Percentiles rank a stretch among this genome's conserved stretches.
These are phyloP conservation scores for Phaeosphaeria sp. DNA, from an alignment of 2,329 filamentous ascomycete species.

Conservation along the genomic window DNA sequence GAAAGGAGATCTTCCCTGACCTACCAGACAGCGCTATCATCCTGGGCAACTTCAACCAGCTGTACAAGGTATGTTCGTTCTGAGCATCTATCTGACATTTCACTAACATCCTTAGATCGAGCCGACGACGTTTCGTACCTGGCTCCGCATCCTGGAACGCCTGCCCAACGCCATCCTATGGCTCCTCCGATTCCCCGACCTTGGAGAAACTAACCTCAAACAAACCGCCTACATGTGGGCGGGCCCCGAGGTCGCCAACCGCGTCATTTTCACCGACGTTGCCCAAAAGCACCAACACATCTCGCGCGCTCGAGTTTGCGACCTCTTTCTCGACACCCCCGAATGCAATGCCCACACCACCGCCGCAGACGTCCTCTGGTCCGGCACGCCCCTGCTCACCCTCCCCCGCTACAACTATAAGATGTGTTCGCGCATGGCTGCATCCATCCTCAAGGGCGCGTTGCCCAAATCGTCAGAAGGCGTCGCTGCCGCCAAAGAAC, in stretches of 20 bases:
- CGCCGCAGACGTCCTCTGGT: slow-evolving; percentile 95
- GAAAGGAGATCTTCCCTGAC: slow-evolving; percentile 86
- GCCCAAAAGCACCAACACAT: slow-evolving; percentile 96
- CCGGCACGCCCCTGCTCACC: slow-evolving; percentile 89
- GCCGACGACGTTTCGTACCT: slow-evolving; percentile 92
- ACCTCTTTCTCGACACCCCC: slow-evolving; percentile 94
- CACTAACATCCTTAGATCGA: slow-evolving; percentile 74
- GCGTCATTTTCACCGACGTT: slow-evolving; percentile 94
- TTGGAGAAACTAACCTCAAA: slow-evolving; percentile 85
- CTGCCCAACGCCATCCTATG: slow-evolving; percentile 90
- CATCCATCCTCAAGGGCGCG: slow-evolving; percentile 89
- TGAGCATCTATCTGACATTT: slow-evolving; percentile 4
- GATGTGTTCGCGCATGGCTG: slow-evolving; percentile 98
- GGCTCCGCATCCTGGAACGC: slow-evolving; percentile 86
- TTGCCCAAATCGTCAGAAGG: slow-evolving; percentile 77
- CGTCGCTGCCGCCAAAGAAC: slow-evolving; percentile 69
- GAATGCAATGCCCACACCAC: slow-evolving; percentile 99
- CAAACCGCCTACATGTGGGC: slow-evolving; percentile 85
- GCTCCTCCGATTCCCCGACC: slow-evolving; percentile 94
- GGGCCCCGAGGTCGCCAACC: slow-evolving; percentile 79
- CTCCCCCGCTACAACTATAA: slow-evolving; percentile 93
- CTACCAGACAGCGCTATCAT: slow-evolving; percentile 86
- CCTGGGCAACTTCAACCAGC: slow-evolving; percentile 96
- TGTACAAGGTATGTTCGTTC: slow-evolving; percentile 80
- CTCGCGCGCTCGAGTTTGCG: slow-evolving; percentile 85